Conservation (phyloP, 2,329 filamentous ascomycete species). For the Penicillium digitatum region DNA sequence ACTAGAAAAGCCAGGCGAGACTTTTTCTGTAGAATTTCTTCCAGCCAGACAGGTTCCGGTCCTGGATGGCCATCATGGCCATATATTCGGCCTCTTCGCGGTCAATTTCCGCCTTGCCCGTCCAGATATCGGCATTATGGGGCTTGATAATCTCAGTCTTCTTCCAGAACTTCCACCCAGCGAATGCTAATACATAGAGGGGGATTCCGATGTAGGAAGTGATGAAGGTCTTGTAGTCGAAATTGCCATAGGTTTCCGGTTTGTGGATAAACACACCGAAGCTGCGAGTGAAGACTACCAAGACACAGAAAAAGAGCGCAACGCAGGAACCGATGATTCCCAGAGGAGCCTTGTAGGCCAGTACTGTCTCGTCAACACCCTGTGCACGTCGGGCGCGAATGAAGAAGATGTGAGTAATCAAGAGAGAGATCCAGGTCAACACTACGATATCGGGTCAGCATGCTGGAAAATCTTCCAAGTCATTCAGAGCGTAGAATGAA, state of each 20-base stretch:
- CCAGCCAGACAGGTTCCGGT: slow-evolving; percentile 7
- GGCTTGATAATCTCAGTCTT: slow-evolving; percentile 54
- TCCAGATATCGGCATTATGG: slow-evolving; percentile 62
- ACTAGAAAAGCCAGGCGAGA: slow-evolving; percentile 7
- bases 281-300: slow-evolving; percentile 77
- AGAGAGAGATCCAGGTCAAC: slow-evolving; percentile 63
- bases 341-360: slow-evolving; percentile 65
- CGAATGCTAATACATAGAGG: slow-evolving; percentile 63
- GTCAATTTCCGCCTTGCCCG: slow-evolving; percentile 67
- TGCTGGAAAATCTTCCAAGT: not conserved
- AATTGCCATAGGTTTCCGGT: slow-evolving; percentile 46
- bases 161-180: slow-evolving; percentile 59
- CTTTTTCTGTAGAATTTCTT: slow-evolving; percentile 5
- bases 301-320: slow-evolving; percentile 63
- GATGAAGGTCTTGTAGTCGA: slow-evolving; percentile 70
- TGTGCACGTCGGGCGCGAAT: slow-evolving; percentile 58
- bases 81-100: slow-evolving; percentile 51
- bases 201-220: slow-evolving; percentile 72
- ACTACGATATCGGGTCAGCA: slow-evolving; percentile 25
- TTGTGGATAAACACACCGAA: slow-evolving; percentile 62
- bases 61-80: slow-evolving; percentile 1
- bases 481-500: not conserved
- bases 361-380: slow-evolving; percentile 49
- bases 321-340: slow-evolving; percentile 63
- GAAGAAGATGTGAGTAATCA: slow-evolving; percentile 63